Conservation (phyloP, 805 yeast genomes). For the Scheffersomyces lignosus region DNA sequence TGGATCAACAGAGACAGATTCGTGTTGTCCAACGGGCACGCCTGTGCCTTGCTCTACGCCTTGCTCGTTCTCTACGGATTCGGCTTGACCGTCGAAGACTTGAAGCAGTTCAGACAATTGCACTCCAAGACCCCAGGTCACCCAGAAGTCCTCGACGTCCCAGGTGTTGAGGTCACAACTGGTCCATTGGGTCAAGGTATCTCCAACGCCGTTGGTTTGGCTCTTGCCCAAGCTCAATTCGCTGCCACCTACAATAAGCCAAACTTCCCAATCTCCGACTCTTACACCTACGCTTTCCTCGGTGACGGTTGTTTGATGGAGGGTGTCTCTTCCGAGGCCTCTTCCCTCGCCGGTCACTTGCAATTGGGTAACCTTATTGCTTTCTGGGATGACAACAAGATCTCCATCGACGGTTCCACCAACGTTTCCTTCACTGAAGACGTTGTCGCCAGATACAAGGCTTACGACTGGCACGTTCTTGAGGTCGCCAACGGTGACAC, state of each 20-base stretch:
- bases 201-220: constrained; percentile 93
- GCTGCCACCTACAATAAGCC: constrained; percentile 96
- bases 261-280: constrained; percentile 67
- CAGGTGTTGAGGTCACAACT: constrained; percentile 96
- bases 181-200: constrained; percentile 99
- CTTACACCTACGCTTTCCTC: constrained; percentile 73
- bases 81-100: constrained; percentile 77
- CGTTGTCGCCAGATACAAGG: constrained; percentile 76
- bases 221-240: constrained; percentile 88
- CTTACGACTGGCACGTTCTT: constrained; percentile 92
- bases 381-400: constrained; percentile 94
- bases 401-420: constrained; percentile 95
- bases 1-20: constrained; percentile 97
- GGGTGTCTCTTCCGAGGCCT: constrained; percentile 94
- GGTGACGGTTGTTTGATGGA: constrained; percentile 99
- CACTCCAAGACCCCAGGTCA: constrained; percentile 95
- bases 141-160: constrained; percentile 81
- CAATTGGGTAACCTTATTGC: constrained; percentile 91
- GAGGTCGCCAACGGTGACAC: constrained; percentile 78
- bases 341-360: constrained; percentile 94
- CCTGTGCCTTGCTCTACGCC: constrained; percentile 85
- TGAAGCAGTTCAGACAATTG: constrained; percentile 87
- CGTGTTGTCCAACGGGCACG: constrained; percentile 94
- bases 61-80: constrained; percentile 85
- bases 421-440: constrained; percentile 91